Conservation (phyloP, 306 rosid genomes). For the Lablab purpureus region DNA sequence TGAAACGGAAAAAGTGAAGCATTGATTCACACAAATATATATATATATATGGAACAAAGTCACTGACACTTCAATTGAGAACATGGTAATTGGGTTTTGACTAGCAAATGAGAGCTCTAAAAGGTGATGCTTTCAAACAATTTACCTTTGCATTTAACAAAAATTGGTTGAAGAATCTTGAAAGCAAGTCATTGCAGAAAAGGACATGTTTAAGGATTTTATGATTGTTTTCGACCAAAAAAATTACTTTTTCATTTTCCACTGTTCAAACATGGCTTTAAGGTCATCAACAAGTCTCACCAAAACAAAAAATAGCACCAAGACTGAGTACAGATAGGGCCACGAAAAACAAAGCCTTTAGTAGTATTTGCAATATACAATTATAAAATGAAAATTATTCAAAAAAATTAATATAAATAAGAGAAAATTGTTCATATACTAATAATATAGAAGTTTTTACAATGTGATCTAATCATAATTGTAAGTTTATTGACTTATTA, state of each 20-base stretch:
- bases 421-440: no score
- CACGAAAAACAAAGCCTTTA: neutral
- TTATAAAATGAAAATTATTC: neutral
- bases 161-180: neutral
- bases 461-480: no score
- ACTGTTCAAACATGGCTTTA: neutral
- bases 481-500: no score
- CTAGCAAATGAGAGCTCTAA: neutral
- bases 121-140: neutral
- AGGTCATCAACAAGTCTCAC: neutral
- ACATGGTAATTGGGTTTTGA: constrained; percentile 8
- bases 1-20: neutral
- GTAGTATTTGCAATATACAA: neutral
- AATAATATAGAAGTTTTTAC: no score
- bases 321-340: neutral
- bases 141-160: neutral
- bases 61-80: neutral
- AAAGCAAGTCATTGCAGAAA: constrained; percentile 4
- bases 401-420: no score
- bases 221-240: constrained; percentile 7
- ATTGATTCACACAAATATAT: neutral
- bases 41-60: neutral
- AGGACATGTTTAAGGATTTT: constrained; percentile 20
- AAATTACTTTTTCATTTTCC: neutral
- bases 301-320: neutral